phyloP scores from a whole-genome alignment of 306 rosid species.

The peach (Prunus persica) region DNA sequence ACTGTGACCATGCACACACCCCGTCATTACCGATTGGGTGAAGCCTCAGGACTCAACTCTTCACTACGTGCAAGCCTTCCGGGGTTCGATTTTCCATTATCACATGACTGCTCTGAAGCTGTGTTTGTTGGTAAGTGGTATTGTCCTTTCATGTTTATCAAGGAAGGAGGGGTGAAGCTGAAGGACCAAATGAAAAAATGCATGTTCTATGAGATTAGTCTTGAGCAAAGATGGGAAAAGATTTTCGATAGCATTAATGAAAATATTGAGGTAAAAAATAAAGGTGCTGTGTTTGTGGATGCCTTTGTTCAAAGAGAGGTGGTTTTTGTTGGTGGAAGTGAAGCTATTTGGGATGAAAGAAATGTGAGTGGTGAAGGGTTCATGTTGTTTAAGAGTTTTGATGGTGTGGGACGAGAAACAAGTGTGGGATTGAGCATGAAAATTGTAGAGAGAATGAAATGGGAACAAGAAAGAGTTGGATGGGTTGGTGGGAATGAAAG shows the following conservation, averaged over 20 bases:
- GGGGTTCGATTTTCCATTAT: conserved; percentile 28
- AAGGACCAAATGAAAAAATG: conserved; percentile 43
- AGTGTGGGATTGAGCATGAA: conserved; percentile 50
- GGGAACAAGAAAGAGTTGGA: conserved; percentile 42
- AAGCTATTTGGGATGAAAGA: conserved; percentile 25
- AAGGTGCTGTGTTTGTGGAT: conserved; percentile 31
- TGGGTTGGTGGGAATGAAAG: conserved; percentile 34
- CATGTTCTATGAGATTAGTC: conserved; percentile 53
- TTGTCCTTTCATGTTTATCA: conserved; percentile 59
- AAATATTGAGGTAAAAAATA: not conserved
- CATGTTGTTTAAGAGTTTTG: conserved; percentile 43
- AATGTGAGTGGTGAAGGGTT: conserved; percentile 16
- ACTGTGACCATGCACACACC: conserved; percentile 24
- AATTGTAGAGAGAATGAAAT: conserved; percentile 59
- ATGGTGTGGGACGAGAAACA: conserved; percentile 20
- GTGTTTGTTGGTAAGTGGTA: conserved; percentile 77
- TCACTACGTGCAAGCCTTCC: conserved; percentile 44
- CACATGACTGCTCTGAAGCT: conserved; percentile 13
- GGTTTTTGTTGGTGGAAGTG: conserved; percentile 31
- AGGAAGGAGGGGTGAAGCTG: conserved; percentile 50
- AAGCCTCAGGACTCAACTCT: conserved; percentile 51
- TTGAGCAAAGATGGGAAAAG: conserved; percentile 61
- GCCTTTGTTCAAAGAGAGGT: conserved; percentile 38
- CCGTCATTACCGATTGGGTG: conserved; percentile 23
- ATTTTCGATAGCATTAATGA: conserved; percentile 32